Conservation (phyloP, 2,329 filamentous ascomycete species). For the Cucurbitaria berberidis region DNA sequence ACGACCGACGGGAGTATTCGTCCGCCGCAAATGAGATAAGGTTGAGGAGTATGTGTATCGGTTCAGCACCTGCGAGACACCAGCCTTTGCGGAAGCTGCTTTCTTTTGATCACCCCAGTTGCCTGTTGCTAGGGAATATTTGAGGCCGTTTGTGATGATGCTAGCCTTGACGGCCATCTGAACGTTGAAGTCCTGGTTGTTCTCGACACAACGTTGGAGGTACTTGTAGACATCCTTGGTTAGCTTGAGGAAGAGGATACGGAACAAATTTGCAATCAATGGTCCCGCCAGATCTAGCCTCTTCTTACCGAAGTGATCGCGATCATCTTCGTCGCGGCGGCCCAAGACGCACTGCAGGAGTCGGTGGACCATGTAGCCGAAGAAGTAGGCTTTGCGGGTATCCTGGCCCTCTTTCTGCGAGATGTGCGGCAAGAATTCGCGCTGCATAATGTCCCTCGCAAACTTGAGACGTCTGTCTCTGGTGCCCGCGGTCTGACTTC, state of each 20-base stretch:
- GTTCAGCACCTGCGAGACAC: constrained; percentile 97
- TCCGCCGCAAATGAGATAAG: constrained; percentile 92
- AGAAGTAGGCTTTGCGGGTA: constrained; percentile 95
- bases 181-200: constrained; percentile 85
- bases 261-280: constrained; percentile 93
- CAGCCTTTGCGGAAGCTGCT: constrained; percentile 89
- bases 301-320: constrained; percentile 99
- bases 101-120: constrained; percentile 99
- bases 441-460: constrained; percentile 92
- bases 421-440: constrained; percentile 95
- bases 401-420: constrained; percentile 94
- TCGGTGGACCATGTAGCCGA: constrained; percentile 98
- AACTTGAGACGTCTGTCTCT: constrained; percentile 91
- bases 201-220: constrained; percentile 89
- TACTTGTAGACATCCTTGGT: constrained; percentile 91
- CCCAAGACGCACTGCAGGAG: constrained; percentile 92
- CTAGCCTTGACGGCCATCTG: constrained; percentile 88
- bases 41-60: constrained; percentile 97
- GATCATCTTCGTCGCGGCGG: constrained; percentile 91
- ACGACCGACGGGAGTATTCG: constrained; percentile 95
- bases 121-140: constrained; percentile 95
- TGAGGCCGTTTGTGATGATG: constrained; percentile 90
- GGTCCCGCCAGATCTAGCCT: constrained; percentile 93
- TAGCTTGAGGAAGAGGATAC: constrained; percentile 86
- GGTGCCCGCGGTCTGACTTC: constrained; percentile 76